Evolutionary conservation across 2,329 filamentous ascomycete genomes (phyloP).

Genomic region (Pseudopithomyces chartarum): DNA sequence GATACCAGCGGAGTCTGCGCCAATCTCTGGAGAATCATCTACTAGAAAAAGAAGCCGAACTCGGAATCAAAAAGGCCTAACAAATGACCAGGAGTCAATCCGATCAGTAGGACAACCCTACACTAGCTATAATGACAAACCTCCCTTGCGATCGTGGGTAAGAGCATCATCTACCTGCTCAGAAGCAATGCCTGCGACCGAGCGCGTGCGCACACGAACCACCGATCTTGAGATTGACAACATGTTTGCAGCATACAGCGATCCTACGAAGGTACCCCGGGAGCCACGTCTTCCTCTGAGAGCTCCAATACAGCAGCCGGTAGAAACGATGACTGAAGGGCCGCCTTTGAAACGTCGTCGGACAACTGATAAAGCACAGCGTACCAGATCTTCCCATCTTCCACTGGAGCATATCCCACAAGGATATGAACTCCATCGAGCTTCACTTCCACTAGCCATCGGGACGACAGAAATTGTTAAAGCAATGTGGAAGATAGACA

Average conservation of each 20-base stretch:
- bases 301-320: neutral
- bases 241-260: constrained; percentile 5
- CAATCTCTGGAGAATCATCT: neutral
- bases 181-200: neutral
- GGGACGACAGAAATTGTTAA: constrained; percentile 10
- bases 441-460: constrained; percentile 12
- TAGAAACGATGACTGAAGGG: neutral
- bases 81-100: too few species aligned
- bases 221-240: neutral
- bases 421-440: constrained; percentile 29
- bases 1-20: neutral
- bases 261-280: constrained; percentile 2
- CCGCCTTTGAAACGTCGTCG: constrained; percentile 6
- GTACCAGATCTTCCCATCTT: constrained; percentile 44
- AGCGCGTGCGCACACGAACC: neutral
- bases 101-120: too few species aligned
- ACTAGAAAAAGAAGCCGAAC: too few species aligned
- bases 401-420: constrained; percentile 46
- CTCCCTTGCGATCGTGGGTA: neutral
- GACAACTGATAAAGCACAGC: constrained; percentile 17
- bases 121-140: neutral
- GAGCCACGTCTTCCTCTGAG: neutral
- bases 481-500: constrained; percentile 23
- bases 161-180: neutral
- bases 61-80: too few species aligned